Base-by-base conservation (phyloP, 257 asterid genomes). In the Gynochthodes officinalis region DNA sequence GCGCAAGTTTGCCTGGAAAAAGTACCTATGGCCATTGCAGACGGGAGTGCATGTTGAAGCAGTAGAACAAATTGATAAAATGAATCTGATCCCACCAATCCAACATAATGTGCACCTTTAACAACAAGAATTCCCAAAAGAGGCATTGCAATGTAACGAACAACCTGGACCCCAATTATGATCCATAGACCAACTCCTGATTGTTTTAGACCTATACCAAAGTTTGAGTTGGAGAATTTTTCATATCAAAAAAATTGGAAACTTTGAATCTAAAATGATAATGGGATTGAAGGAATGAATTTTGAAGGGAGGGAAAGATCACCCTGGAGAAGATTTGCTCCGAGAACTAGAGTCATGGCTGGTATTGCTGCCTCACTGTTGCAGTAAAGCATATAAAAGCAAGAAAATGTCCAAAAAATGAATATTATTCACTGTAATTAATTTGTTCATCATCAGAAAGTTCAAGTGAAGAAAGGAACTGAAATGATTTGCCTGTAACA, bases 21-120 rank as follows among this genome's bases (percentile, higher is more conserved):
- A 27, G 25, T 78, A 81, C 85, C 85, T 25, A 82, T 71, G 46
- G 72, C 30, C 85, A 78, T 78, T 46, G 85, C 85, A 72, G 81
- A 71, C 30, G 85, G 85, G 21, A 82, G 78, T 68, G 83, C 75
- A 75, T 82, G 75, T 37, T 82, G 85, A 60, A 82, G 69, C 46
- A 82, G 73, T 7, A 82, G 85, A 37, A 82, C 83, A 53, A 82
- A 82, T 28, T 75, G 83, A 39, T 78, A 82, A 15, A 82, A 64
- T 11, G 83, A 27, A 75, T 82, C 83, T 49, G 85, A 67, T 75
- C 83, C 85, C 55, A 82, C 76, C 83, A 75, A 23, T 14, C 81
- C 83, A 39, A 68, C 50, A 66, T 72, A 63, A 18, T 40, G 55
- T 75, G 83, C 85, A 48, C 60, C 74, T 75, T 69, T 78, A 7